These are phyloP conservation scores for Coriaria nepalensis DNA, from an alignment of 306 rosid genomes.

Conservation along the genomic window DNA sequence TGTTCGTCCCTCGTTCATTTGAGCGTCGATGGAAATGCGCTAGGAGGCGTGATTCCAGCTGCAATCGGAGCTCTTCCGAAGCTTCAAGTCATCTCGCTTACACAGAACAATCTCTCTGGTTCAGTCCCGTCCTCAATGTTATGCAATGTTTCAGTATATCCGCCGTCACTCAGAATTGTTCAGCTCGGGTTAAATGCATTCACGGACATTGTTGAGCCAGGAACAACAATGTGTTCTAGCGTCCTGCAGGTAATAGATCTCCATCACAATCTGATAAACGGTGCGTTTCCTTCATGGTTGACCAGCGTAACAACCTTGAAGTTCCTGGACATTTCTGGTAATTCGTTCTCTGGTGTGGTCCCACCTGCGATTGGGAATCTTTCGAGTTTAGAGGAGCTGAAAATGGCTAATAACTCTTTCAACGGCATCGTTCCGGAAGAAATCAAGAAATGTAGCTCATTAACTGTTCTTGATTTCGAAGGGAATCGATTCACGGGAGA, in stretches of 20 bases:
- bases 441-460: constrained; percentile 46
- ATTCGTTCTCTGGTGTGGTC: constrained; percentile 51
- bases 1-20: constrained; percentile 73
- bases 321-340: constrained; percentile 51
- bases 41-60: constrained; percentile 71
- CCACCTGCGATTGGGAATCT: constrained; percentile 44
- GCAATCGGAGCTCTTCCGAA: constrained; percentile 65
- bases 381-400: constrained; percentile 38
- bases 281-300: constrained; percentile 65
- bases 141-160: constrained; percentile 44
- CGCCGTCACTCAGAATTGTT: constrained; percentile 70
- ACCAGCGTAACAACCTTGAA: constrained; percentile 40
- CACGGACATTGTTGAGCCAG: constrained; percentile 48
- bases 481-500: constrained; percentile 49
- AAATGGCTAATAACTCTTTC: constrained; percentile 59
- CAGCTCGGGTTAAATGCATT: constrained; percentile 72
- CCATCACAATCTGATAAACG: constrained; percentile 45
- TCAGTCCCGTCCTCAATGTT: constrained; percentile 61
- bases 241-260: constrained; percentile 57
- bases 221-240: constrained; percentile 41
- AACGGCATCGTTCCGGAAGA: constrained; percentile 49
- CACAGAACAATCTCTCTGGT: constrained; percentile 65
- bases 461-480: constrained; percentile 54
- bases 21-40: constrained; percentile 63
- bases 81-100: constrained; percentile 67